These are phyloP conservation scores for Exophiala spinifera DNA, from an alignment of 2,329 filamentous ascomycete genomes.

Conservation along the genomic window DNA sequence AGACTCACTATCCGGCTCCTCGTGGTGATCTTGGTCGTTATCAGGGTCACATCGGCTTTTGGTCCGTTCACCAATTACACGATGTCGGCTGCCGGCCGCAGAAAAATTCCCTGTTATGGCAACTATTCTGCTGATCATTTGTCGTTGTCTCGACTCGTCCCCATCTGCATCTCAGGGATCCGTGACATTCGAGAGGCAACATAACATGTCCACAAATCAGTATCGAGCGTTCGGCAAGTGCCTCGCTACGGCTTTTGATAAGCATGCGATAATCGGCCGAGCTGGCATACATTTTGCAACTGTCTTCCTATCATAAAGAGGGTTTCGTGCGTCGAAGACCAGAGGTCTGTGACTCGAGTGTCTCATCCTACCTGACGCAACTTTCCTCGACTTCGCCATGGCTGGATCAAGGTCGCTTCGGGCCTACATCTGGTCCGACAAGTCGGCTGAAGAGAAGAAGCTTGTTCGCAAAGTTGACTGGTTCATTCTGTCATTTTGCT, in stretches of 20 bases:
- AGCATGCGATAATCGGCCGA: no score
- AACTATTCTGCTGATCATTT: not conserved
- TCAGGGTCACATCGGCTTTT: not conserved
- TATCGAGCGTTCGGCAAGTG: not conserved
- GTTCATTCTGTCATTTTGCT: constrained; percentile 47
- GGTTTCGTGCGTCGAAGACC: no score
- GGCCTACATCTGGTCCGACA: constrained; percentile 10
- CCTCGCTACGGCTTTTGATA: no score
- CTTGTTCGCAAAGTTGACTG: constrained; percentile 51
- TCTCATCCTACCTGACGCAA: not conserved
- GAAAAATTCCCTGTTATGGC: not conserved
- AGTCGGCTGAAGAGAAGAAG: constrained; percentile 35
- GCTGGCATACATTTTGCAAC: no score
- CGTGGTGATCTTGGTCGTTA: not conserved
- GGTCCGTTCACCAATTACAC: not conserved
- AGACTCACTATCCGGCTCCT: no score
- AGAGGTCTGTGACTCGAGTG: no score
- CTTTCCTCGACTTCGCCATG: constrained; percentile 25
- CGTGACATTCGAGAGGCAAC: not conserved
- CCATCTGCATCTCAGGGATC: not conserved
- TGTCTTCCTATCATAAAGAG: no score
- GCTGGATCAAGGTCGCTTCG: constrained; percentile 41
- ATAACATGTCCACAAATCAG: no score
- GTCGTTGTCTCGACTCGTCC: not conserved
- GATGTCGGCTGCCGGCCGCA: not conserved